Evolutionary conservation across 2,329 filamentous ascomycete species (phyloP).

Genomic region (Curvularia sp.): DNA sequence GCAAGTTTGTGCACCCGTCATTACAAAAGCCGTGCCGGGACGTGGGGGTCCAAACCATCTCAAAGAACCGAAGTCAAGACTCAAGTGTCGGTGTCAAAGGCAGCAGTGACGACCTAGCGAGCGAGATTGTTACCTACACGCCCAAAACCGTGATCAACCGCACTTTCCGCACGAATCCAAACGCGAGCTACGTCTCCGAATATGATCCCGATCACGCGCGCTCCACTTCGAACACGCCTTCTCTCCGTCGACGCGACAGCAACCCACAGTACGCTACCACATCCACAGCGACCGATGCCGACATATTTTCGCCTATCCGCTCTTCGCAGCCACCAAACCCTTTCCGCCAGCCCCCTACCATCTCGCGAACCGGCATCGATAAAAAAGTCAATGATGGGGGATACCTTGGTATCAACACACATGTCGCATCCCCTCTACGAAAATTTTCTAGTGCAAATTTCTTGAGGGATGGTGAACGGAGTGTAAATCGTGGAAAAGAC

Average conservation of each 20-base stretch:
- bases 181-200: conserved; percentile 77
- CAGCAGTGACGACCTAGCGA: conserved; percentile 52
- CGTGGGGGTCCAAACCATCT: conserved; percentile 77
- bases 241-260: conserved; percentile 28
- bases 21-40: conserved; percentile 81
- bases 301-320: conserved; percentile 57
- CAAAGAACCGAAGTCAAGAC: conserved; percentile 43
- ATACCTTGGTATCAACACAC: conserved; percentile 78
- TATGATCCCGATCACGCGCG: conserved; percentile 68
- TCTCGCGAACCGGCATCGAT: conserved; percentile 56
- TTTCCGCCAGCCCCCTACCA: conserved; percentile 59
- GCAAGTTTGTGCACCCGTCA: conserved; percentile 89
- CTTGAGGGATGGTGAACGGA: conserved; percentile 41
- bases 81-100: conserved; percentile 50
- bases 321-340: conserved; percentile 54
- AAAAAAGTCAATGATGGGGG: conserved; percentile 65
- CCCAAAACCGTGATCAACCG: conserved; percentile 69
- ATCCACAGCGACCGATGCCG: conserved; percentile 46
- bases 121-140: conserved; percentile 67
- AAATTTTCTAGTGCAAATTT: conserved; percentile 72
- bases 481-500: conserved; percentile 22
- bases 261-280: conserved; percentile 46
- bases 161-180: conserved; percentile 81
- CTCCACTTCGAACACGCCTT: conserved; percentile 37
- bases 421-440: conserved; percentile 81